A percentile compares a stretch with the other conserved stretches of the same genome.
Evolutionary conservation across 352 stramenopile genomes (phyloP).

Genomic region (Globisporangium iwayamae): DNA sequence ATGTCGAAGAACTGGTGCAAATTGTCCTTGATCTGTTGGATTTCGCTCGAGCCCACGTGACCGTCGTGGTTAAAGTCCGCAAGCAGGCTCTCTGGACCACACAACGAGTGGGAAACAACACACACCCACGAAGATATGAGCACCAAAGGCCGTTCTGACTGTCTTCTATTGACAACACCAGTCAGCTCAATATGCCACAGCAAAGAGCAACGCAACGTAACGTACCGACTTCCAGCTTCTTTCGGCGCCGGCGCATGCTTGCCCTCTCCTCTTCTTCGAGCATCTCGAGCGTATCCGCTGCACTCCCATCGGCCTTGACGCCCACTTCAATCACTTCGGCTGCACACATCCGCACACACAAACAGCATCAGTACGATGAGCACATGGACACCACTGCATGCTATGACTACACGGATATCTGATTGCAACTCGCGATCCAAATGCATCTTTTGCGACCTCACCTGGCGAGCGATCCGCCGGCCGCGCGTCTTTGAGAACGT

Average conservation of each 20-base stretch:
- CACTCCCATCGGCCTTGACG: slow-evolving; percentile 7
- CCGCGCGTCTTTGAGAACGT: not conserved
- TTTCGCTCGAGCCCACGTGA: slow-evolving; percentile 64
- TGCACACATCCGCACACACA: not conserved
- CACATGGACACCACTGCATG: too few species aligned
- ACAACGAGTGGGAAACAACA: not conserved
- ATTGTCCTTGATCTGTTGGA: slow-evolving; percentile 80
- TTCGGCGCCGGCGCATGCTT: slow-evolving; percentile 8
- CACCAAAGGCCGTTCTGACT: too few species aligned
- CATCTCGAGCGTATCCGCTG: slow-evolving; percentile 18
- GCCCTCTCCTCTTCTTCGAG: slow-evolving; percentile 18
- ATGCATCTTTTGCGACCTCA: not conserved
- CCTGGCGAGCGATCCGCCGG: not conserved
- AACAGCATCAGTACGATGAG: not conserved
- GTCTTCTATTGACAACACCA: too few species aligned
- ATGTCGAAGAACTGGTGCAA: slow-evolving; percentile 76
- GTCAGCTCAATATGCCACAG: too few species aligned
- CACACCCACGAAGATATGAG: not conserved
- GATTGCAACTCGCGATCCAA: too few species aligned
- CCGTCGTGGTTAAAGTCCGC: slow-evolving; percentile 81
- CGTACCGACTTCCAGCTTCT: slow-evolving; percentile 16
- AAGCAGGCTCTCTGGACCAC: slow-evolving; percentile 54
- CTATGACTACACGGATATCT: too few species aligned
- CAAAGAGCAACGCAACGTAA: not conserved
- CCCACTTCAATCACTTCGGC: slow-evolving; percentile 10